phyloP scores from a whole-genome alignment of 805 yeast species.

The Cyberlindnera subsufficiens region DNA sequence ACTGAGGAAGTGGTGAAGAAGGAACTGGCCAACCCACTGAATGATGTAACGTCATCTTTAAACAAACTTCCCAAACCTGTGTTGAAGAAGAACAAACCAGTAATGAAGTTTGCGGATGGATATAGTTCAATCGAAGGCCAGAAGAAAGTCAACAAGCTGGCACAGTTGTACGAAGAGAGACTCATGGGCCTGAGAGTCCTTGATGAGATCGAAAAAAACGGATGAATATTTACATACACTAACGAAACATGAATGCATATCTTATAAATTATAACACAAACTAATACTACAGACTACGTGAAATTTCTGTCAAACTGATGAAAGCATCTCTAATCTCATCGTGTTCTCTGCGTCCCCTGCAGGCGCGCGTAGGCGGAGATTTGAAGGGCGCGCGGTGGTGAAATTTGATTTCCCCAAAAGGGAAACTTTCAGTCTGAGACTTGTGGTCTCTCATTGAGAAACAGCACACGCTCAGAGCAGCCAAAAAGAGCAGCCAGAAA shows the following conservation, averaged over 20 bases:
- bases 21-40: conserved; percentile 1
- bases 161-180: conserved; percentile 59
- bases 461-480: no score
- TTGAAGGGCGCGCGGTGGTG: no score
- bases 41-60: conserved; percentile 19
- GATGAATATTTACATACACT: neutral
- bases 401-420: no score
- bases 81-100: conserved; percentile 3
- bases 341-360: no score
- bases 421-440: no score
- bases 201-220: conserved; percentile 24
- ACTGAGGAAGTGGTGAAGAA: no score
- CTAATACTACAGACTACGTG: no score
- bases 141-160: conserved; percentile 55
- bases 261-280: neutral
- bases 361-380: no score
- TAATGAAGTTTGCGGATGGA: conserved; percentile 22
- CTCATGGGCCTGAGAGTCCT: conserved; percentile 31
- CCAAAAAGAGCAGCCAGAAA: no score
- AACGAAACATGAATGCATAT: neutral
- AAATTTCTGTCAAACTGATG: no score
- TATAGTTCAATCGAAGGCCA: conserved; percentile 30
- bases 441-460: no score
- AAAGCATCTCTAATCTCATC: no score
- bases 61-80: conserved; percentile 13